Base-by-base conservation (phyloP, 257 asterid genomes). In the Solanum chilense region DNA sequence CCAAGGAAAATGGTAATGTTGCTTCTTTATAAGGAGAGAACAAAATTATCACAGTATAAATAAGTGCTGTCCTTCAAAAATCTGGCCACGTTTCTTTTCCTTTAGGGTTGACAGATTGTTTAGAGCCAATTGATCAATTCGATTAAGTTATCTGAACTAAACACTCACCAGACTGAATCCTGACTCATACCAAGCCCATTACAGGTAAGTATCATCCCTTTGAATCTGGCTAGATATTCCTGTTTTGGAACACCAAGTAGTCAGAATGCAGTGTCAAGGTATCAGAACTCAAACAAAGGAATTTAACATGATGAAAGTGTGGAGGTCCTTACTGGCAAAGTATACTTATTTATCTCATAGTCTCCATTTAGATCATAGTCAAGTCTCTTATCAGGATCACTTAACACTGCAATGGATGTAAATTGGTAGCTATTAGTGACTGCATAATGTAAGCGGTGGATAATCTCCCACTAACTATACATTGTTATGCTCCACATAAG, bases 221-320 rank as follows among this genome's bases (percentile, higher is more conserved):
- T 94, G 87, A 94, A 94, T 94, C 94, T 93, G 78, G 97, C 89
- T 71, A 94, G 90, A 87, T 94, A 94, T 87, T 94, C 97, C 95
- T 93, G 90, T 62, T 81, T 87, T 13, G 12, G 64, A 76, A 73
- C 44, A 66, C 69, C 69, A 81, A 29, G 31, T 16, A 81, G 45
- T 81, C 70, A 81, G 85, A 31, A 18, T 49, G 9, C 85, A 85
- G 66, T 12, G 76, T 62, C 86, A 88, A 86, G 58, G 62, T 21
- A 14, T 35, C 88, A 90, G 23, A 78, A 64, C 49, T 87, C 87
- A 86, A 84, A 27, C 86, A 85, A 74, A 13, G 44, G 21, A 77
- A 31, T 56, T 62, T 9, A 58, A 49, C 13, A 85, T 73, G 39
- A 75, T 4, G 45, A 56, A 86, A 77, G 58, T 15, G 37, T 76